A percentile compares a stretch with the other conserved stretches of the same genome.
phyloP scores from a whole-genome alignment of 352 stramenopile species.

The Phytophthora melonis region DNA sequence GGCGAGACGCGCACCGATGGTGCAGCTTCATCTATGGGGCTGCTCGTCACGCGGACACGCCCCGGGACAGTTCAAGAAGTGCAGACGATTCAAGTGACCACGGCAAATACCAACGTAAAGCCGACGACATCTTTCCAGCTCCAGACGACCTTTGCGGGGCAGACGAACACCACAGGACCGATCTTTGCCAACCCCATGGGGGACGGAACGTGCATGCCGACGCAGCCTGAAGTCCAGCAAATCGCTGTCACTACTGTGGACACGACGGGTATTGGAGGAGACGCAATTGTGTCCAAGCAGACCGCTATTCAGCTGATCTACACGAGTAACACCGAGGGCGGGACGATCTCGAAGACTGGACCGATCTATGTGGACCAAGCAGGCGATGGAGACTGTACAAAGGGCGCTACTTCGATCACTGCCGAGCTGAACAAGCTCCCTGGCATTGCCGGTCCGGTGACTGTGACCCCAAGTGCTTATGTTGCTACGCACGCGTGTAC shows the following conservation, averaged over 20 bases:
- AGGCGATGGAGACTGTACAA: constrained; percentile 79
- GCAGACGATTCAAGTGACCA: constrained; percentile 72
- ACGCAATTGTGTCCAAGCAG: constrained; percentile 87
- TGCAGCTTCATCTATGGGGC: constrained; percentile 48
- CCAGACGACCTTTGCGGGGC: constrained; percentile 50
- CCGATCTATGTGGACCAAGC: constrained; percentile 86
- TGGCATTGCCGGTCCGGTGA: constrained; percentile 52
- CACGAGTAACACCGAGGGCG: constrained; percentile 67
- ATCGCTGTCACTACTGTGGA: constrained; percentile 92
- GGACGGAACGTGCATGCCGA: constrained; percentile 70
- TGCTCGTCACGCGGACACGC: constrained; percentile 54
- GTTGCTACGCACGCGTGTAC: constrained; percentile 79
- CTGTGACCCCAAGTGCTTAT: constrained; percentile 53
- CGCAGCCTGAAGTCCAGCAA: constrained; percentile 87
- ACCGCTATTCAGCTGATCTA: constrained; percentile 92
- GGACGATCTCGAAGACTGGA: constrained; percentile 67
- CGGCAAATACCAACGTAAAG: constrained; percentile 47
- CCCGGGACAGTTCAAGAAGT: constrained; percentile 71
- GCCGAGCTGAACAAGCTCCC: constrained; percentile 57
- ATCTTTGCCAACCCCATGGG: constrained; percentile 87
- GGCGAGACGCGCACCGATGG: constrained; percentile 62
- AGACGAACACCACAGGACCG: constrained; percentile 68
- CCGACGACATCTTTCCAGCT: constrained; percentile 55
- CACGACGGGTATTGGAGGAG: constrained; percentile 89
- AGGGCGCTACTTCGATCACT: constrained; percentile 64